Evolutionary conservation across 768 basidiomycete species (phyloP), one percentile per base, ranked within the genome.

Genomic region (Leccinum rimulosum): DNA sequence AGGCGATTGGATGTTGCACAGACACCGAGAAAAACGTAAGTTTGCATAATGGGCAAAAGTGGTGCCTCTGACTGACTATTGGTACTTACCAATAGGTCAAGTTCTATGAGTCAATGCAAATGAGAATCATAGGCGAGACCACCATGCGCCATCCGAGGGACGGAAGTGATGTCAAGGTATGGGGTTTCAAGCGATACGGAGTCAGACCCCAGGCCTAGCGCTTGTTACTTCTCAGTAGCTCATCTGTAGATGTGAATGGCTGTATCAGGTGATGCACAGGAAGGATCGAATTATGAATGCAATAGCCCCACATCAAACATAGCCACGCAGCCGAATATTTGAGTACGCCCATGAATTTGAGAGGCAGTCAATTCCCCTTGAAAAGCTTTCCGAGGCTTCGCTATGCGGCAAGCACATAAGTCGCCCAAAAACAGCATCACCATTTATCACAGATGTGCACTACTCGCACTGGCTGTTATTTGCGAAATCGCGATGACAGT

Each of bases 11-110:
- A 31, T 43, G 40, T 27, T 43, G 25, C 10, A 56, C 58, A 8
- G 54, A 59, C 38, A 14, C 54, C 3, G 58, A 55, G 36, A 56
- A 49, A 50, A 59, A 59, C 19, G 58, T 59, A 19, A 12, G 58
- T 33, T 25, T 14, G 50, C 3, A 27, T 17, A 5, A 31, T 14
- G 17, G 43, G 31, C 22, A 17, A 25, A 28, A 30, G 36, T 19
- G n/a, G n/a, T 28, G 25, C 14, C 25, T 30, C 14, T 6, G 28
- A 50, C 48, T 40, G 19, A 58, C 36, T 33, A 4, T 27, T 15
- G 35, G 33, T 55, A 2, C 9, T 43, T 27, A 27, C 9, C 30
- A 11, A 56, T 35, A 59, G 58, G 38, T 19, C 54, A 33, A 11
- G 31, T 59, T 59, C 49, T 59, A 59, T 3, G 36, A 43, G 35